These are phyloP conservation scores for Pseudonitzschia multiseries DNA, from an alignment of 108 stramenopile genomes.

Conservation along the genomic window DNA sequence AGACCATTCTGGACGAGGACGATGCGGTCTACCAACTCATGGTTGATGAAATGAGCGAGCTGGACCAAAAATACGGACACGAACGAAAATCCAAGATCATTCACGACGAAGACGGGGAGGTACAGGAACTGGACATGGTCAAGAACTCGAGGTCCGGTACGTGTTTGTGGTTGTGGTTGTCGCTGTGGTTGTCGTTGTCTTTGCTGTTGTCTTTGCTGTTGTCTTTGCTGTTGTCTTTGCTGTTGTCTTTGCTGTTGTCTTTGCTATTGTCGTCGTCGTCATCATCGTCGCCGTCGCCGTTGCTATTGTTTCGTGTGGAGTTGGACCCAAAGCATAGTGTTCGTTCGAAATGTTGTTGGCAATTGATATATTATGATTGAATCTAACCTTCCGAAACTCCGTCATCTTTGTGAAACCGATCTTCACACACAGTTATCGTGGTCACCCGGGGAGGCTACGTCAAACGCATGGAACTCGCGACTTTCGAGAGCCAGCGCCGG, in stretches of 20 bases:
- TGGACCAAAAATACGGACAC: constrained; percentile 75
- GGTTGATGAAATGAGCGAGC: constrained; percentile 69
- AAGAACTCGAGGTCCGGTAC: constrained; percentile 76
- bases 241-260: too few relatives aligned
- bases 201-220: not conserved
- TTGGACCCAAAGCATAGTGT: too few relatives aligned
- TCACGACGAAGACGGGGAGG: constrained; percentile 76
- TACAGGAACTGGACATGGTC: constrained; percentile 86
- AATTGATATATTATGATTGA: too few relatives aligned
- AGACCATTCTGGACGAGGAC: constrained; percentile 67
- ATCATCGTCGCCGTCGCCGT: too few relatives aligned
- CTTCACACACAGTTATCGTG: constrained; percentile 88
- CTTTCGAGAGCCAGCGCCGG: constrained; percentile 88
- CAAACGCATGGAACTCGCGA: constrained; percentile 93
- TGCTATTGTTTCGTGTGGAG: too few relatives aligned
- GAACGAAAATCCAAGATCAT: constrained; percentile 82
- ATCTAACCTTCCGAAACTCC: too few relatives aligned
- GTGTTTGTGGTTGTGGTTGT: constrained; percentile 1
- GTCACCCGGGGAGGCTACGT: constrained; percentile 93
- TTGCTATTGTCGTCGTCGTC: too few relatives aligned
- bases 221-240: too few relatives aligned
- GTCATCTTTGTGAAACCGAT: too few relatives aligned
- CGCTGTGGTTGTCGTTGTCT: not conserved
- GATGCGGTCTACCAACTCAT: constrained; percentile 79
- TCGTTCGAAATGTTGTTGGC: too few relatives aligned